Base-by-base conservation (phyloP, 139 green algal genomes). In the Volvox africanus region DNA sequence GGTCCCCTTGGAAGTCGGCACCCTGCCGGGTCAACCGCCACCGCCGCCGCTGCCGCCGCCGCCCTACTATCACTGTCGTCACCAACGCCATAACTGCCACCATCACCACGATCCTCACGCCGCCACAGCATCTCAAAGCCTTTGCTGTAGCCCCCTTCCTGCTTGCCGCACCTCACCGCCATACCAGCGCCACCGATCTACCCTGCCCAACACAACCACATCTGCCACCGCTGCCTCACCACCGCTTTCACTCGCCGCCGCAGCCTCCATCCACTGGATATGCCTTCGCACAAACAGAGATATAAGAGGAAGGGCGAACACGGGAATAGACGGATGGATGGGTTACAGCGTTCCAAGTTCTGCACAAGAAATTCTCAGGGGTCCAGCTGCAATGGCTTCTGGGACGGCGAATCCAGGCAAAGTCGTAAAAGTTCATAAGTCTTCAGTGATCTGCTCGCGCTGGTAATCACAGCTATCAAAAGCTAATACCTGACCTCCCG, bases 21-120 rank as follows among this genome's bases (percentile, higher is more conserved):
- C 81, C 81, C 30, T 33, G 81, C 81, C 61, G 61, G 22, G 20
- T n/a, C 61, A 76, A 35, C 61, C 81, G 50, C 80, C n/a, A 32
- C 61, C 81, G 61, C 81, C 81, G 61, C 81, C 61, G 55, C 80
- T 50, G 24, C 81, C 81, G 81, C 81, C 81, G 81, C 81, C 61
- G 61, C 30, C 44, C 44, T 9, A 55, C 44, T 55, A 55, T 9
- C 61, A 32, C 50, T 55, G 80, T 36, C 36, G 20, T 32, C 13
- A 61, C 78, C 36, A 33, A 35, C 35, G 33, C 78, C 36, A 35
- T 26, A 30, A 33, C 37, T 33, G 61, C 61, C 61, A 12, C 44
- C 80, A 71, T n/a, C 6, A 22, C 61, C 61, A 87, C 30, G 61
- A 20, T n/a, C 19, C 14, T 24, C 20, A 68, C 78, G 44, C 9